A percentile compares a stretch with the other conserved stretches of the same genome.
phyloP scores from a whole-genome alignment of 2,329 filamentous ascomycete genomes.

The Botrytis squamosa region DNA sequence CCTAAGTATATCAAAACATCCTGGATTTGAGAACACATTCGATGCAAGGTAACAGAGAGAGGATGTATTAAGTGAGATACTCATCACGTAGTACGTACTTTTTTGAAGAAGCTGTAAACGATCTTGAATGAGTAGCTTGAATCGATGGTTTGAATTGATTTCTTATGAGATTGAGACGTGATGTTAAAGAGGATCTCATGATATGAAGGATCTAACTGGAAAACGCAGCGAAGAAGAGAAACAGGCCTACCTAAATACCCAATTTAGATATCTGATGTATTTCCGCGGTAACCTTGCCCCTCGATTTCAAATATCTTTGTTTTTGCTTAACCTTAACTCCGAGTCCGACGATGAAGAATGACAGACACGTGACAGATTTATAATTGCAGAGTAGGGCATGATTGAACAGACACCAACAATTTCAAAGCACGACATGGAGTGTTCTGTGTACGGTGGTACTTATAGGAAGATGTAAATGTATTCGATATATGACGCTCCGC shows the following conservation, averaged over 20 bases:
- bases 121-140: neutral
- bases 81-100: slow-evolving; percentile 7
- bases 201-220: neutral
- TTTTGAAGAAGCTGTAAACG: neutral
- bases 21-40: neutral
- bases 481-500: neutral
- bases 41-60: neutral
- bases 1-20: slow-evolving; percentile 4
- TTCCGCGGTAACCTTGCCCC: neutral
- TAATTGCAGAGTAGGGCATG: neutral
- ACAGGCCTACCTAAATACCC: neutral
- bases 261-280: neutral
- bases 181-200: slow-evolving; percentile 4
- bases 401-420: neutral
- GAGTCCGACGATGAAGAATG: neutral
- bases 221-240: neutral
- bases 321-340: neutral
- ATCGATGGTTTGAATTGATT: neutral
- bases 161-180: slow-evolving; percentile 7
- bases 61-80: neutral
- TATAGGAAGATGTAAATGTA: neutral
- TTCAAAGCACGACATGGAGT: neutral
- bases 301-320: neutral
- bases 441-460: too few species aligned
- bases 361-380: neutral